These are phyloP conservation scores for Zoysia pacifica DNA, from an alignment of 176 grass and related monocot genomes.

Conservation along the genomic window DNA sequence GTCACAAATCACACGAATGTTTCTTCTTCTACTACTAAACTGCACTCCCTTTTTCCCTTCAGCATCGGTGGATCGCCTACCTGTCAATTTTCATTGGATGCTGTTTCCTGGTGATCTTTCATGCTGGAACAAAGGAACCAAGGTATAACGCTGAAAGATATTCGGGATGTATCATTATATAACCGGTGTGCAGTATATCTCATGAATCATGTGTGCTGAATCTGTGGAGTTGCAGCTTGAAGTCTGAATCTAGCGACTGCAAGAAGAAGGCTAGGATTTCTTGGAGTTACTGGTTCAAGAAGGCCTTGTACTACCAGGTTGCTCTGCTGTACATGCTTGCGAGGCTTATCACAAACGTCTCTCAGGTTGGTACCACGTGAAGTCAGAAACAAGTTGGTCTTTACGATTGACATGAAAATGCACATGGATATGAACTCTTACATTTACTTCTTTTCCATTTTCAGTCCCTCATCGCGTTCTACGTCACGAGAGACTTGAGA, in stretches of 20 bases:
- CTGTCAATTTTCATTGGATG: slow-evolving; percentile 68
- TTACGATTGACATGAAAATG: neutral
- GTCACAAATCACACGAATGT: neutral
- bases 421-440: neutral
- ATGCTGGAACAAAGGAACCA: neutral
- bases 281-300: slow-evolving; percentile 96
- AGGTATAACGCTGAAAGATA: too few relatives aligned
- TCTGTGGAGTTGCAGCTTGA: too few relatives aligned
- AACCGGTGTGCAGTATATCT: neutral
- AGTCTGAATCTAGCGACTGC: too few relatives aligned
- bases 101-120: slow-evolving; percentile 60
- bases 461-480: slow-evolving; percentile 71
- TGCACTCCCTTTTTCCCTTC: neutral
- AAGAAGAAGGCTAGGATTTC: slow-evolving; percentile 55
- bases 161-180: neutral
- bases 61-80: slow-evolving; percentile 80
- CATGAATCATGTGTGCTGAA: too few relatives aligned
- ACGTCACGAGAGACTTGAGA: slow-evolving; percentile 63
- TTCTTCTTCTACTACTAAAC: neutral
- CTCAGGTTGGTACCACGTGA: slow-evolving; percentile 47
- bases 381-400: neutral
- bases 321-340: slow-evolving; percentile 85
- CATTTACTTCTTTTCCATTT: neutral
- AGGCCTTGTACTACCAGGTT: slow-evolving; percentile 91
- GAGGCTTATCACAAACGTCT: slow-evolving; percentile 68